Conservation (phyloP, 1,139 yeast genomes). For the Candida sp. region DNA sequence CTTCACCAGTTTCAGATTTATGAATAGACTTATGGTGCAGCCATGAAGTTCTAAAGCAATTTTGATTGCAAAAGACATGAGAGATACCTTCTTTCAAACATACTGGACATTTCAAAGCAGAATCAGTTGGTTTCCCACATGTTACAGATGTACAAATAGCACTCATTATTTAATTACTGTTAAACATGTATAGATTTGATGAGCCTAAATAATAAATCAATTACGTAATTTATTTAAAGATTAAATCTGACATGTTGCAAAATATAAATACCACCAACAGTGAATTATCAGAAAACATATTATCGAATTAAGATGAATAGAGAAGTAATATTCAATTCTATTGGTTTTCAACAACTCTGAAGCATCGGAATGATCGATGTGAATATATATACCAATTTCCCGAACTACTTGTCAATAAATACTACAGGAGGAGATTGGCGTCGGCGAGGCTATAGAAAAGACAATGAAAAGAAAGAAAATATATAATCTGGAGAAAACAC, state of each 20-base stretch:
- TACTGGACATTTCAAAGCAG: conserved; percentile 84
- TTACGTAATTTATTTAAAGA: no score
- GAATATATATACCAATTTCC: conserved; percentile 59
- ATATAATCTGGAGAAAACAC: no score
- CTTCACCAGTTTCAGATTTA: conserved; percentile 39
- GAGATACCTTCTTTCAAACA: conserved; percentile 72
- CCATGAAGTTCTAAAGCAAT: conserved; percentile 82
- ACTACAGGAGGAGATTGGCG: conserved; percentile 84
- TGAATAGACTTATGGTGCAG: conserved; percentile 49
- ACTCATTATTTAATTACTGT: conserved; percentile 5
- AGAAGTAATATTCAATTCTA: no score
- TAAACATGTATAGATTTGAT: not conserved
- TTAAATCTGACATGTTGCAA: no score
- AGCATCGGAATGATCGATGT: conserved; percentile 53
- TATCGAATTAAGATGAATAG: no score
- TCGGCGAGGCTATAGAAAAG: conserved; percentile 59
- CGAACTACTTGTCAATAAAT: conserved; percentile 87
- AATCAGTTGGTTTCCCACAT: conserved; percentile 79
- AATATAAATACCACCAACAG: no score
- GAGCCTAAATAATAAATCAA: not conserved
- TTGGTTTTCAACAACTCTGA: conserved; percentile 34
- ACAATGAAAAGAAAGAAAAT: no score
- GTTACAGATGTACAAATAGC: conserved; percentile 64
- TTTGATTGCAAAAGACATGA: conserved; percentile 76
- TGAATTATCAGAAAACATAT: no score